phyloP scores from a whole-genome alignment of 73 alveolate species.

The Diophrys appendiculata region DNA sequence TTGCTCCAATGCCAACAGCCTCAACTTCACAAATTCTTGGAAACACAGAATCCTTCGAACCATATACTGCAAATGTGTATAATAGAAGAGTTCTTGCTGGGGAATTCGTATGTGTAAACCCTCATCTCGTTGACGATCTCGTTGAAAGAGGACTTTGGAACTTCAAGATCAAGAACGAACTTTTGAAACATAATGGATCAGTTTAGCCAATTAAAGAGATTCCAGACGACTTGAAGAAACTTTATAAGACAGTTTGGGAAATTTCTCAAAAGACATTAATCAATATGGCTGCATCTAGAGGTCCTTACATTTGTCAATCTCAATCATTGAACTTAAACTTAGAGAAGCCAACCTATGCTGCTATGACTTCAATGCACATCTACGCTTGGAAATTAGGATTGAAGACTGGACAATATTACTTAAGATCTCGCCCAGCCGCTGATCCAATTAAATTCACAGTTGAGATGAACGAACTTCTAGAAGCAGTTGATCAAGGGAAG shows the following conservation, averaged over 20 bases:
- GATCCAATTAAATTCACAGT: conserved; percentile 96
- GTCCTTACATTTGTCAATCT: conserved; percentile 78
- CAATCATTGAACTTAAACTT: conserved; percentile 68
- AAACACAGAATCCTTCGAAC: conserved; percentile 94
- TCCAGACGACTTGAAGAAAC: conserved; percentile 76
- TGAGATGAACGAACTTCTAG: conserved; percentile 65
- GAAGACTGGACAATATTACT: conserved; percentile 92
- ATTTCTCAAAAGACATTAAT: conserved; percentile 81
- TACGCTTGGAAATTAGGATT: conserved; percentile 90
- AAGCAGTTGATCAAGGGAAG: conserved; percentile 16
- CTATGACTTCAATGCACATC: conserved; percentile 89
- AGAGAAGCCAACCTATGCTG: conserved; percentile 71
- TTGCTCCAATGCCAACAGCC: conserved; percentile 99
- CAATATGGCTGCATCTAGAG: conserved; percentile 88
- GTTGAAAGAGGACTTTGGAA: conserved; percentile 86
- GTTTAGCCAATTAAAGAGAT: conserved; percentile 74
- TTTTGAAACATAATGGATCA: conserved; percentile 84
- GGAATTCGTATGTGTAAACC: conserved; percentile 89
- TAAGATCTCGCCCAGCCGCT: conserved; percentile 91
- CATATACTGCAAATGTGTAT: conserved; percentile 91
- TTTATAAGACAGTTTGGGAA: conserved; percentile 97
- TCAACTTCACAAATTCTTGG: conserved; percentile 92
- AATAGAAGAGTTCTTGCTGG: conserved; percentile 96
- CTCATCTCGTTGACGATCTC: conserved; percentile 91
- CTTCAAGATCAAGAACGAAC: conserved; percentile 65